These are phyloP conservation scores for Crataegus laevigata DNA, from an alignment of 306 rosid genomes.

Conservation along the genomic window DNA sequence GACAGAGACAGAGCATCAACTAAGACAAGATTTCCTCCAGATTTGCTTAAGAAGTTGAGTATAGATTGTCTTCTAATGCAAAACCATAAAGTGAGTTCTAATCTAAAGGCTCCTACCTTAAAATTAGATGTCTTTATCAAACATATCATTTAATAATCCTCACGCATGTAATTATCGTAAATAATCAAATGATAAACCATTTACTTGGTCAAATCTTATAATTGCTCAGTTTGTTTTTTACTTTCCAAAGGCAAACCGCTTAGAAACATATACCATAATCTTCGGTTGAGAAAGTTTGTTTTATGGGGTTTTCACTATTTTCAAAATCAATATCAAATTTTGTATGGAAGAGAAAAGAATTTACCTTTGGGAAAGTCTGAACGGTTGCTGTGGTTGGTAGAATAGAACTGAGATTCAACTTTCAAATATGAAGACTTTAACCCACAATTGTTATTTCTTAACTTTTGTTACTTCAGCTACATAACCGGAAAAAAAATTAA, in stretches of 20 bases:
- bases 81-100: conserved; percentile 63
- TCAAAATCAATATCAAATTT: too few species aligned
- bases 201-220: neutral
- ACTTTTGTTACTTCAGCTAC: too few species aligned
- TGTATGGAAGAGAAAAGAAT: too few species aligned
- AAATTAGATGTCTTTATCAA: neutral
- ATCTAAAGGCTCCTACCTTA: neutral
- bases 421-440: too few species aligned
- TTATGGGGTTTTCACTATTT: too few species aligned
- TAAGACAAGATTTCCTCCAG: conserved; percentile 65
- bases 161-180: too few species aligned
- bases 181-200: neutral
- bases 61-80: conserved; percentile 86
- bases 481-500: too few species aligned
- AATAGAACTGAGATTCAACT: too few species aligned
- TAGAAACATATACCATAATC: neutral
- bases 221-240: neutral
- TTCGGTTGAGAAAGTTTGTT: neutral
- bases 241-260: neutral
- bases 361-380: too few species aligned
- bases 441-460: too few species aligned
- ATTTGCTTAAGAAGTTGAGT: conserved; percentile 56
- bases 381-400: too few species aligned
- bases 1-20: too few species aligned
- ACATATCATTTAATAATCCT: neutral